Evolutionary conservation across 345 rosid species (phyloP), one percentile per base, ranked within the genome.

Genomic region (Dimocarpus longan): DNA sequence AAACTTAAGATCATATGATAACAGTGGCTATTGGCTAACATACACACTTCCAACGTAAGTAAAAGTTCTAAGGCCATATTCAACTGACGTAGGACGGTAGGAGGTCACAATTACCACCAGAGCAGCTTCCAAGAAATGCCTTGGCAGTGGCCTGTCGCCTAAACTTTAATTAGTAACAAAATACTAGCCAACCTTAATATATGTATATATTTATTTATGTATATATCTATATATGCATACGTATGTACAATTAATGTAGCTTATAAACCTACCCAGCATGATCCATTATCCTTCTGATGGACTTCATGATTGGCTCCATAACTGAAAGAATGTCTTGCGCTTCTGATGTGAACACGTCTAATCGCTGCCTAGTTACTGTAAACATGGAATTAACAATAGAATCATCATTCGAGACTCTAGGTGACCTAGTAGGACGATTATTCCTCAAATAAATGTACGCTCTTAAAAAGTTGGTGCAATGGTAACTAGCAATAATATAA

Each of bases 261-360:
- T 63, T 44, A 79, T 70, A 80, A 66, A 85, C 84, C 43, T 86
- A 93, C 98, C 93, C 94, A 54, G 93, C 46, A 52, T 70, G 83
- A 80, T 84, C 97, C 92, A 90, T 84, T 63, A 93, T 88, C 76
- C 83, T 90, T 78, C 93, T 79, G 68, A 91, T 80, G 2, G 91
- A 85, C 65, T 28, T 88, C 95, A 96, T 91, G 40, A 91, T 62
- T 44, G 97, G 91, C 32, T 96, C 98, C 44, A 91, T 72, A 7
- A 81, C 95, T 4, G 82, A 78, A 22, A 96, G 90, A 68, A 94
- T 89, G 44, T 88, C 92, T 73, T 91, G 97, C 79, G 94, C 98
- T 79, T 93, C 92, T 13, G 98, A 86, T 54, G 94, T 92, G 80
- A 96, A 96, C 78, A 89, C 78, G 70, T 96, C 99, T 24, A 94